phyloP scores from a whole-genome alignment of 139 green algal genomes.

The Micractinium conductrix region DNA sequence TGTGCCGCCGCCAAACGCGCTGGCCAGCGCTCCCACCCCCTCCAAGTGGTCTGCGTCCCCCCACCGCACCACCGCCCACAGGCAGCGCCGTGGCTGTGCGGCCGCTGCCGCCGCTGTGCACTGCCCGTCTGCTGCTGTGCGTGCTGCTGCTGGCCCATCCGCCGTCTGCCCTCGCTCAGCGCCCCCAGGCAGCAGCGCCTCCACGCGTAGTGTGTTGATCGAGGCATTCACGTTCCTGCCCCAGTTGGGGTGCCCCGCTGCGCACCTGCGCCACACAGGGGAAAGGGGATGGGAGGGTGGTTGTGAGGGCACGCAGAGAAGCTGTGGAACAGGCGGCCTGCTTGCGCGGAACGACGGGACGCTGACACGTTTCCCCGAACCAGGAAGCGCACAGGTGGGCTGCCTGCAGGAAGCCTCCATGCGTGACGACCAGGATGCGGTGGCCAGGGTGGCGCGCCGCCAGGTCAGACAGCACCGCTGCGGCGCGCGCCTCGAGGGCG shows the following conservation, averaged over 20 bases:
- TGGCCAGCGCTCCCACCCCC: constrained; percentile 4
- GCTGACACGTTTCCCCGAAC: too few species aligned
- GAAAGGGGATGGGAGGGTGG: too few species aligned
- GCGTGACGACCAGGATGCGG: constrained; percentile 38
- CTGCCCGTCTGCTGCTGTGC: neutral
- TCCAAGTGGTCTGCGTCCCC: constrained; percentile 15
- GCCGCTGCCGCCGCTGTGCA: neutral
- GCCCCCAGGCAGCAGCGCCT: neutral
- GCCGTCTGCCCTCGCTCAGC: neutral
- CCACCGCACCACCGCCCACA: constrained; percentile 34
- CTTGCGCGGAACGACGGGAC: too few species aligned
- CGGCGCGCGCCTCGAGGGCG: neutral
- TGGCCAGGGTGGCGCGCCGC: constrained; percentile 20
- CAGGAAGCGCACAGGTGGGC: constrained; percentile 1
- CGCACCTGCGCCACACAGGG: neutral
- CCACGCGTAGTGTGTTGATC: constrained; percentile 27
- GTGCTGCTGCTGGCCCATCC: neutral
- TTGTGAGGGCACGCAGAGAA: too few species aligned
- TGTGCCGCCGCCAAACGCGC: constrained; percentile 37
- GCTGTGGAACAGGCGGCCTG: too few species aligned
- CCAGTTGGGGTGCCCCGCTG: neutral
- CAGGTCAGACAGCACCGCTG: constrained; percentile 15
- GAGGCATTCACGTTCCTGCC: constrained; percentile 25
- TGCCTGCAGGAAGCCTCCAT: constrained; percentile 39
- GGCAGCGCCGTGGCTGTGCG: neutral